phyloP scores from a whole-genome alignment of 139 green algal species.

The Chlamydomonas sp. region DNA sequence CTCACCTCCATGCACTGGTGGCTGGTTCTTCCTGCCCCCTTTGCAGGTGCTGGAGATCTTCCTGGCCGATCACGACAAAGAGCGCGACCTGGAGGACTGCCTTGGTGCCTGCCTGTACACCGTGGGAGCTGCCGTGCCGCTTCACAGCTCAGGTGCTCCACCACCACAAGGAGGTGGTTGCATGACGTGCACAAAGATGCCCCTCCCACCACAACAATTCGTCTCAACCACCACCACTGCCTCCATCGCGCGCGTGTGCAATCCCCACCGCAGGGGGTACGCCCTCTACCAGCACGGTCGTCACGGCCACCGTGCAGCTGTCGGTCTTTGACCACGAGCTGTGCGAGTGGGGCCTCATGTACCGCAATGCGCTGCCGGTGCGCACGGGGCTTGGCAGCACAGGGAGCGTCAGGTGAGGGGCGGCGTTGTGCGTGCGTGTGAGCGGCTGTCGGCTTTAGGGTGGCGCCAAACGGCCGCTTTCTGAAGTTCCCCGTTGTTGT shows the following conservation, averaged over 20 bases:
- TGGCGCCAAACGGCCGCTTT: background rate
- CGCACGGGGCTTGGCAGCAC: background rate
- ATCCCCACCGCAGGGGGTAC: background rate
- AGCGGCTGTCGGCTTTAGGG: background rate
- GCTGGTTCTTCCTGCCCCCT: background rate
- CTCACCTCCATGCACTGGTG: too few relatives aligned
- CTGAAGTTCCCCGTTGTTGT: too few relatives aligned
- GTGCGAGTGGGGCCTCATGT: slow-evolving; percentile 5
- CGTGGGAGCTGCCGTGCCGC: background rate
- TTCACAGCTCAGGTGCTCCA: too few relatives aligned
- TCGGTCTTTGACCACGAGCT: slow-evolving; percentile 10
- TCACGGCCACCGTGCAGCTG: slow-evolving; percentile 2
- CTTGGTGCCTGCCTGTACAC: slow-evolving; percentile 6
- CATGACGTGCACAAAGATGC: too few relatives aligned
- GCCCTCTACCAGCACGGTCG: too few relatives aligned
- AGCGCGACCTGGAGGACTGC: background rate
- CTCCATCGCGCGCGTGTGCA: too few relatives aligned
- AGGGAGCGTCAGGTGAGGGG: background rate
- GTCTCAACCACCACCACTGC: too few relatives aligned
- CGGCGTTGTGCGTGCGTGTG: background rate
- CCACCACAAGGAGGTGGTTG: too few relatives aligned
- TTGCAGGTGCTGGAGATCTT: slow-evolving; percentile 9
- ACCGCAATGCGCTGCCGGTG: slow-evolving; percentile 3
- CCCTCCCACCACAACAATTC: too few relatives aligned
- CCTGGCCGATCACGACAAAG: background rate